Base-by-base conservation (phyloP, 2,329 filamentous ascomycete genomes). In the Exophiala sp. region DNA sequence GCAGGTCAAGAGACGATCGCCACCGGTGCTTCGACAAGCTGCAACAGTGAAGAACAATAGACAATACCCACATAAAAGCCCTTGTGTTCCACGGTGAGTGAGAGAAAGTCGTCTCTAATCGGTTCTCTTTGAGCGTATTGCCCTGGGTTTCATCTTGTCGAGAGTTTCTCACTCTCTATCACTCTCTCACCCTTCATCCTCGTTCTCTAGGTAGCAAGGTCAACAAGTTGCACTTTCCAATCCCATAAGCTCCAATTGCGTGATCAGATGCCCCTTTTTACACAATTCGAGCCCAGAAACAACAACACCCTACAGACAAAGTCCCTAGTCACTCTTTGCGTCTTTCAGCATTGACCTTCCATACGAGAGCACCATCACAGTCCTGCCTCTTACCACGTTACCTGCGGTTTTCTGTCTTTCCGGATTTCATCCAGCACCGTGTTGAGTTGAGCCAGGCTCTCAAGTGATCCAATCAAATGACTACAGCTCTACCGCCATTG, bases 191-290 rank as follows among this genome's bases (percentile, higher is more conserved):
- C n/a, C n/a, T n/a, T n/a, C n/a, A n/a, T n/a, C n/a, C n/a, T n/a
- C n/a, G n/a, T n/a, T 24, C 40, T 45, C 21, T 21, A 22, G 10
- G 14, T 16, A 35, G 21, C 38, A 41, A 3, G 13, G 10, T n/a
- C 9, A 21, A 24, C 6, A n/a, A 21, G 44, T 44, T 32, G 39
- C 44, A 22, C 49, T 34, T 47, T 48, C 32, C 34, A 32, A 34
- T 44, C 10, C 29, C 21, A 5, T n/a, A 51, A 51, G 52, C 48
- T 45, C 37, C 42, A 48, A 55, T 55, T 50, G 52, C 52, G 52
- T 55, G 52, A 55, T 55, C 40, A 16, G 22, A 23, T 46, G 32
- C 40, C 40, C 18, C 45, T 48, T 51, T n/a, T 39, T 38, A 50
- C 52, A 55, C 48, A 55, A 55, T 55, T 24, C 24, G 2, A 19